Evolutionary conservation across 1,284 basidiomycete genomes (phyloP), one percentile per base, ranked within the genome.

Genomic region (Rhodotorula glutinis): DNA sequence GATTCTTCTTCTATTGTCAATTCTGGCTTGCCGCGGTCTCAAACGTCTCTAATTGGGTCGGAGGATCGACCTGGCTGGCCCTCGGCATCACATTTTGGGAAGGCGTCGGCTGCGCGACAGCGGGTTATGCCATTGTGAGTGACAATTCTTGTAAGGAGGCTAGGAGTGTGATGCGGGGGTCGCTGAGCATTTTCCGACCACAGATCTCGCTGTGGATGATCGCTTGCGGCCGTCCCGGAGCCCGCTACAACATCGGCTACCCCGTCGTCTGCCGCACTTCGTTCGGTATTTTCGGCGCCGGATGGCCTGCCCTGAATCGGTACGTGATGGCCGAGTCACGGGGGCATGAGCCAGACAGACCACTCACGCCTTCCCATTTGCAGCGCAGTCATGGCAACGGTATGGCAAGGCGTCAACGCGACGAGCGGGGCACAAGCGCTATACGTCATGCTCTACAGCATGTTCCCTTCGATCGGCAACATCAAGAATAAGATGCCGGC

Each of bases 391-490:
- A 69, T 69, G 68, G 54, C 58, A 0, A 25, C 19, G 25, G 38
- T 66, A 1, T 70, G 68, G 68, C 62, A 65, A 19, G 76, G 76
- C 2, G 53, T 61, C 0, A 43, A 47, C 65, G 71, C 69, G 11
- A 62, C 66, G 27, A 40, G 51, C 25, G 67, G 70, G 2, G 67
- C 60, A 2, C 67, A 72, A 38, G 60, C 57, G 9, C 60, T 72
- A n/a, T 72, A 66, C 41, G 75, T 85, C 79, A 88, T 89, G 85
- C 81, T 90, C 56, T 86, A 87, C 76, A 86, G 88, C 3, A 88
- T 90, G 53, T 90, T 88, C 87, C 89, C 89, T 0, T 85, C 85
- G 7, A 82, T 86, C 63, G 83, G 83, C 1, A 82, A 78, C 44
- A 77, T 90, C 10, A 56, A 56, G 0, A 90, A 91, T 75, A 83